Evolutionary conservation across 371 early-diverging fungal species (phyloP), one percentile per base, ranked within the genome.

Genomic region (Mucor irregularis): DNA sequence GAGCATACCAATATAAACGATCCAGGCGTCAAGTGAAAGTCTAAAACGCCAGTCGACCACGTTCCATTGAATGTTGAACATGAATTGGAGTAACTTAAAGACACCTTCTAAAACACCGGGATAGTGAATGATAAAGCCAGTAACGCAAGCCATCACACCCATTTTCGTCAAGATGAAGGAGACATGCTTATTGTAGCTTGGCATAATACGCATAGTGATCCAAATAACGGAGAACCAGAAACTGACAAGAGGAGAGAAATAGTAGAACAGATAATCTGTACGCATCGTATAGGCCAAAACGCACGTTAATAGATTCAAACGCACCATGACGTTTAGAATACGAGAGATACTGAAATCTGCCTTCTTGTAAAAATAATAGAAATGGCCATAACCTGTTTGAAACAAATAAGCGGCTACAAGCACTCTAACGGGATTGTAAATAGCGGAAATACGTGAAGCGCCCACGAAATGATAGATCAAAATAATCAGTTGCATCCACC

Each of bases 401-500:
- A 89, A 92, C 26, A 92, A 71, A 49, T 90, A 90, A 30, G 84
- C 82, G 6, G 89, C 90, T 6, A 90, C 90, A 37, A 90, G 63
- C 39, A 86, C 68, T 21, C 90, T 86, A 9, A 90, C 84, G 2
- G 84, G 73, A 50, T 86, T 86, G 70, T 92, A 90, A 44, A 90
- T 82, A 5, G 73, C 78, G 0, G 85, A 62, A 3, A 78, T 73
- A 9, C 69, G 64, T 4, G 86, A 87, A 2, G 87, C 90, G 17
- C 86, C 88, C 33, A 79, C 67, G 54, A 84, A 84, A 62, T 90
- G 90, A 61, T 90, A 89, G 25, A 85, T 66, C 10, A 92, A 71
- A 44, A 92, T 88, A 35, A 83, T 74, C 24, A 90, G 63, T 71
- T 90, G 90, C 91, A 92, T 90, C 91, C 91, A 90, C 4, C 92